Conservation (phyloP, 495 filamentous ascomycete genomes). For the Bacidia gigantensis region DNA sequence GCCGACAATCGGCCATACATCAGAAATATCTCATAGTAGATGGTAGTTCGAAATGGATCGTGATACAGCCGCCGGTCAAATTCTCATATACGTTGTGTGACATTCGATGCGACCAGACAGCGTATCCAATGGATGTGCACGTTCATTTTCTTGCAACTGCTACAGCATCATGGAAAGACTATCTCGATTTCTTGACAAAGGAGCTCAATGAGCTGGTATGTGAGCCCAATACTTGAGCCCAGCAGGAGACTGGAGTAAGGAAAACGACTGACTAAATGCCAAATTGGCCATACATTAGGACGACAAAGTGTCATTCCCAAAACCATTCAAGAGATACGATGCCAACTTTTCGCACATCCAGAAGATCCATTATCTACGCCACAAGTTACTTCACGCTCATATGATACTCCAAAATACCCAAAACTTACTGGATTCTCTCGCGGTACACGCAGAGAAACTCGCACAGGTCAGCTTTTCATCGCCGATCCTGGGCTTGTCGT, state of each 20-base stretch:
- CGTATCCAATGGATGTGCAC: background rate
- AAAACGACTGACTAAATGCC: background rate
- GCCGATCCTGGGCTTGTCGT: background rate
- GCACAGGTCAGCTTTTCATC: background rate
- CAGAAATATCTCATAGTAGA: constrained; percentile 13
- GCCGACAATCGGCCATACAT: constrained; percentile 19
- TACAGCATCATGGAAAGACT: background rate
- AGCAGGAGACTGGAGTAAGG: background rate
- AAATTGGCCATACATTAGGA: background rate
- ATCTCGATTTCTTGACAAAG: background rate
- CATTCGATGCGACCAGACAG: background rate
- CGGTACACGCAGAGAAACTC: background rate
- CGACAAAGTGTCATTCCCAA: background rate
- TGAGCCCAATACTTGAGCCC: background rate
- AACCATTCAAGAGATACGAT: background rate
- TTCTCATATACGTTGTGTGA: too few species aligned
- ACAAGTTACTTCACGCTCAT: background rate
- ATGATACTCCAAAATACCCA: background rate
- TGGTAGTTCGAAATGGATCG: background rate
- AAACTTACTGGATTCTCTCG: background rate
- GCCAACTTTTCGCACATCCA: background rate
- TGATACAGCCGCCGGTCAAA: background rate
- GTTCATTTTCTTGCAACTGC: background rate
- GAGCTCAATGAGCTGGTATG: background rate
- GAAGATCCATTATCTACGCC: background rate